Evolutionary conservation across 2,329 filamentous ascomycete genomes (phyloP), one percentile per base, ranked within the genome.

Genomic region (Xylaria sp.): DNA sequence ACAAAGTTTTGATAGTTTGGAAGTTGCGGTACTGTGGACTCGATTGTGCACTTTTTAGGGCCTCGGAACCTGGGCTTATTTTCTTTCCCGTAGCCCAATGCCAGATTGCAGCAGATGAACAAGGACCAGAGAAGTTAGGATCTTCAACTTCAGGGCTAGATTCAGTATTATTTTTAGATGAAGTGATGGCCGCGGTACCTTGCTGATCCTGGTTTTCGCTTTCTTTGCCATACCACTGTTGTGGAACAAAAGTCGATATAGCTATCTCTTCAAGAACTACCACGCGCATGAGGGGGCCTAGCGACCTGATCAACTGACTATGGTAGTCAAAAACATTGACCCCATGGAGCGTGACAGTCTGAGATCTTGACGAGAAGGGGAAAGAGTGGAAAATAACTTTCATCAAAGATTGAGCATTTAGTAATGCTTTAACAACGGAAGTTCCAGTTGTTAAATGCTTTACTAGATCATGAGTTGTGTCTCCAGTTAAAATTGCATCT

Each of bases 301-400:
- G 85, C 30, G 89, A 89, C 69, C 89, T 87, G 28, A 97, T 86
- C 43, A 97, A 82, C n/a, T 84, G 81, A 52, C 89, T 84, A 77
- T 97, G 97, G 77, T 93, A 90, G 78, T 98, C 95, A 36, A 90
- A 93, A 25, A 97, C 86, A 76, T 97, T 97, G 73, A 97, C 87
- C 30, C 89, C 86, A 63, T 88, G 89, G 74, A 97, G 92, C 12
- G 91, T 86, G 34, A 89, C 86, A 10, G 82, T 83, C 60, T 87
- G 85, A 30, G 90, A 87, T 65, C 93, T 86, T 62, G 88, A 87
- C 65, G 89, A 88, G 76, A 88, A 90, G 58, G 90, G 89, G 77
- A 93, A 97, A 67, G 91, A 90, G 65, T 92, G 87, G 39, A 89
- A 90, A 39, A 97, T 84, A 25, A 93, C 89, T 72, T 90, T 90